Percentiles rank a stretch among this genome's conserved stretches.
Conservation (phyloP, 176 grass and related monocot species). For the Typha latifolia region DNA sequence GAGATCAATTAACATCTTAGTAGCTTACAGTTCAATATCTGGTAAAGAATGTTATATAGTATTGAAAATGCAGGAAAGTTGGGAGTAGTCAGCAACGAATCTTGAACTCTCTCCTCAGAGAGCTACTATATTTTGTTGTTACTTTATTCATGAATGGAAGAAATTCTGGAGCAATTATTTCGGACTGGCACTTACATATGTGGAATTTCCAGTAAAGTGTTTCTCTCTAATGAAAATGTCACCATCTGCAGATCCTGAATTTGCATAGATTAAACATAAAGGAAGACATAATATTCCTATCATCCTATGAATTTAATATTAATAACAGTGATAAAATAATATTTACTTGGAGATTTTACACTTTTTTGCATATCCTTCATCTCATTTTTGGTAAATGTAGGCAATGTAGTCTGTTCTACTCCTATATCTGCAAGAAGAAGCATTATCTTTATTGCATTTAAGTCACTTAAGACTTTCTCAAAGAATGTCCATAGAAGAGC, state of each 20-base stretch:
- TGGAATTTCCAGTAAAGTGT: neutral
- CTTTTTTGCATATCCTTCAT: constrained; percentile 19
- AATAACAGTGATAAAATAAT: neutral
- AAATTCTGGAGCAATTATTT: too few relatives aligned
- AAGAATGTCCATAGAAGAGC: neutral
- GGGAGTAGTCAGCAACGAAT: too few relatives aligned
- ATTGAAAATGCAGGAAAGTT: too few relatives aligned
- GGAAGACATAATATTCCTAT: neutral
- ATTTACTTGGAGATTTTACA: constrained; percentile 30
- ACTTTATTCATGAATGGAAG: too few relatives aligned
- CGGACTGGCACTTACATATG: neutral
- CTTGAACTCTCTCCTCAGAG: too few relatives aligned
- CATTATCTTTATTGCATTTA: too few relatives aligned
- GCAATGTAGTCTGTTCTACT: constrained; percentile 28
- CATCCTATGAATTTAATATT: neutral
- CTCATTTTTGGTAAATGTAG: constrained; percentile 49
- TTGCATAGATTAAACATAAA: neutral
- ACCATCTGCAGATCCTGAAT: neutral
- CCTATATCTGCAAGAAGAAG: constrained; percentile 9
- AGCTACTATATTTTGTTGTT: too few relatives aligned
- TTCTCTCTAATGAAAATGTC: neutral
- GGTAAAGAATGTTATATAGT: too few relatives aligned
- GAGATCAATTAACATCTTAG: too few relatives aligned
- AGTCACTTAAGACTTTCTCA: too few relatives aligned
- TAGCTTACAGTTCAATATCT: too few relatives aligned